phyloP scores from a whole-genome alignment of 495 filamentous ascomycete genomes.

The Extremus antarcticus region DNA sequence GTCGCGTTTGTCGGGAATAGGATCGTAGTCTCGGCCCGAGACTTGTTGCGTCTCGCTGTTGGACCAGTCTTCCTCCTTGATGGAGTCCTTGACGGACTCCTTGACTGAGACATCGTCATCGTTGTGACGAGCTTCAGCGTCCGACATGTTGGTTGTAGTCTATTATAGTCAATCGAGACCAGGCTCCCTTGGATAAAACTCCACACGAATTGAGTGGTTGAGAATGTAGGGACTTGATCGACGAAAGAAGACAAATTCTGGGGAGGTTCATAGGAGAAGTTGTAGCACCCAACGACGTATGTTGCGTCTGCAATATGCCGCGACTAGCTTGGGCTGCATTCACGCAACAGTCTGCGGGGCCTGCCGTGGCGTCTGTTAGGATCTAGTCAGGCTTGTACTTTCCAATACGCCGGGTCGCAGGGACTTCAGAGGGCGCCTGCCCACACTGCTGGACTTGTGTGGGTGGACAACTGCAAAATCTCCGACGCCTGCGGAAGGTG shows the following conservation, averaged over 20 bases:
- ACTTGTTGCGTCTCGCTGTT: neutral
- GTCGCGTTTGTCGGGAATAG: neutral
- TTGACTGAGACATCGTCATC: neutral
- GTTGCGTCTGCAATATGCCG: neutral
- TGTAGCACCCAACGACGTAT: neutral
- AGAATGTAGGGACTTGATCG: no score
- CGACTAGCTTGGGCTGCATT: neutral
- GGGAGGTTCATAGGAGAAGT: no score
- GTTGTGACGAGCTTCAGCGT: neutral
- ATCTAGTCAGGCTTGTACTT: neutral
- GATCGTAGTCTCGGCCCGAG: neutral
- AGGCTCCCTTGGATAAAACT: no score
- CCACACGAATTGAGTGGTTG: no score
- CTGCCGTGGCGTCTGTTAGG: neutral
- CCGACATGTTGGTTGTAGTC: neutral
- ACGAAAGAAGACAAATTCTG: no score
- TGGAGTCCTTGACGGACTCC: neutral
- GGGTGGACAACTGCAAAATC: no score
- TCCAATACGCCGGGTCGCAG: neutral
- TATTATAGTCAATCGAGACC: no score
- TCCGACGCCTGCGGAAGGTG: no score
- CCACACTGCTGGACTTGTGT: neutral
- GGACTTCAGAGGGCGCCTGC: neutral
- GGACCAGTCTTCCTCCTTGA: neutral
- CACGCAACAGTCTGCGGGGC: neutral